Conservation (phyloP, 1,284 basidiomycete genomes). For the Boletus chippewaensis region DNA sequence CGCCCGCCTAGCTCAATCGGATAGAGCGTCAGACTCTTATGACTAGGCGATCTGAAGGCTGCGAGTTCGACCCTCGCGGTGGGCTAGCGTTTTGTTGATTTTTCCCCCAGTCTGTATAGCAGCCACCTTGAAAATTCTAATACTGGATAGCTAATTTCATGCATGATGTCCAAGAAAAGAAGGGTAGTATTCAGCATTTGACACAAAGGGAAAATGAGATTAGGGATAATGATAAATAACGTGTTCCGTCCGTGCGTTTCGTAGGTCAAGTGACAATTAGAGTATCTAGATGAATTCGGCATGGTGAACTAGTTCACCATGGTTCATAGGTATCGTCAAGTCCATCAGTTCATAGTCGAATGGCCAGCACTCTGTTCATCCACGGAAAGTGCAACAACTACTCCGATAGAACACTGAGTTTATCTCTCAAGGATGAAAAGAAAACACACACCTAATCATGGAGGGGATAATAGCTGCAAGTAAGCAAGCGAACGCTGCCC, state of each 20-base stretch:
- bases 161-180: neutral
- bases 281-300: neutral
- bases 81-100: conserved; percentile 47
- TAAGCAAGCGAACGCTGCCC: conserved; percentile 65
- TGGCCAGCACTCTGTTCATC: conserved; percentile 39
- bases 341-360: conserved; percentile 16
- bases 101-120: neutral
- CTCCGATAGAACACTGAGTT: conserved; percentile 11
- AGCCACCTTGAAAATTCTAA: too few relatives aligned
- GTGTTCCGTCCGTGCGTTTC: conserved; percentile 12
- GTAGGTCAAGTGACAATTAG: conserved; percentile 8
- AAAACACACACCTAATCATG: conserved; percentile 51
- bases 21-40: conserved; percentile 76
- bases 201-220: neutral
- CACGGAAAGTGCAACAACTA: conserved; percentile 67
- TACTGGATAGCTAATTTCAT: too few relatives aligned
- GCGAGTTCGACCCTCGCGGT: conserved; percentile 90
- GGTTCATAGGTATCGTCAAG: conserved; percentile 17
- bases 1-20: conserved; percentile 79
- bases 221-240: conserved; percentile 25
- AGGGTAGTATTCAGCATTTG: neutral
- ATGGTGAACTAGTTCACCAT: too few relatives aligned
- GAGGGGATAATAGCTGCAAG: conserved; percentile 62
- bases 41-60: conserved; percentile 63
- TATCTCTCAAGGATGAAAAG: neutral